Conservation (phyloP, 305 asterid genomes). For the Fraxinus angustifolia region DNA sequence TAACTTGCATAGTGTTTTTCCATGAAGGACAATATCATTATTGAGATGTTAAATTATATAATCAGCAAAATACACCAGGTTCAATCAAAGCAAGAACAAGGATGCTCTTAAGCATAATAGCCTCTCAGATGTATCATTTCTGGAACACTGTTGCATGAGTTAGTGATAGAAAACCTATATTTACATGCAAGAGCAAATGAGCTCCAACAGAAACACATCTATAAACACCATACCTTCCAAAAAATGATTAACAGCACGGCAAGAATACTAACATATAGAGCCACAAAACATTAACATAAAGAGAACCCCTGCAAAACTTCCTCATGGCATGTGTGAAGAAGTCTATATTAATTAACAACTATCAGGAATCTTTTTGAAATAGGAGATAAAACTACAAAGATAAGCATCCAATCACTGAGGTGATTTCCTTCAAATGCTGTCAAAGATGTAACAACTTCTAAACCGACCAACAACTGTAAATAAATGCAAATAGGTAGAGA, state of each 20-base stretch:
- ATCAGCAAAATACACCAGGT: constrained; percentile 17
- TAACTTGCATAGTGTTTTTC: constrained; percentile 9
- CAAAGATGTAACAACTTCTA: neutral
- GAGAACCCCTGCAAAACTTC: constrained; percentile 31
- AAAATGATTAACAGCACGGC: constrained; percentile 15
- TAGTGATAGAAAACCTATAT: constrained; percentile 15
- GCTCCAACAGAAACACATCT: neutral
- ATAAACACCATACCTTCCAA: constrained; percentile 33
- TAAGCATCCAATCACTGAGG: neutral
- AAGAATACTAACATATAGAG: constrained; percentile 13
- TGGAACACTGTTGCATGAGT: constrained; percentile 22
- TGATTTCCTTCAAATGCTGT: neutral
- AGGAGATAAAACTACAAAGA: neutral
- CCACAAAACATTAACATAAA: constrained; percentile 26
- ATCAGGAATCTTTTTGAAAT: neutral
- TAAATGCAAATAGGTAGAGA: neutral
- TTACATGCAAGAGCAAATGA: constrained; percentile 2
- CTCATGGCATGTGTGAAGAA: constrained; percentile 15
- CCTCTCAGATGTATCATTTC: neutral
- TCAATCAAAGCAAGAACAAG: constrained; percentile 21
- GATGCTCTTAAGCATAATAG: constrained; percentile 4
- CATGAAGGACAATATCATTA: neutral
- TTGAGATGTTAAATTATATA: constrained; percentile 16
- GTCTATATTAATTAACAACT: neutral
- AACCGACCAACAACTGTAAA: constrained; percentile 8